Evolutionary conservation across 371 early-diverging fungal species (phyloP).

Genomic region (Mortierella sp.): DNA sequence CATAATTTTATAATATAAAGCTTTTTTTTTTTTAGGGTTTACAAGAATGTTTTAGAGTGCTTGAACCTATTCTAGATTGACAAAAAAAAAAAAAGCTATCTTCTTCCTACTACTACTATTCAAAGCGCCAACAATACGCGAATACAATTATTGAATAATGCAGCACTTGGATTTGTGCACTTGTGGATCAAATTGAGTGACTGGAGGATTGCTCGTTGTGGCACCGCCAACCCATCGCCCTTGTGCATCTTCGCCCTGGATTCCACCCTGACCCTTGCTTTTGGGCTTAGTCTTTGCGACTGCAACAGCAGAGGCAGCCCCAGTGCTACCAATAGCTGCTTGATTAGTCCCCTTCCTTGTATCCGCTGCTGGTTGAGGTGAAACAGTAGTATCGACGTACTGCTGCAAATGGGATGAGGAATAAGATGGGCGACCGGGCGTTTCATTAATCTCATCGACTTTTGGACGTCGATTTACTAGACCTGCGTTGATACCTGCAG

Average conservation of each 20-base stretch:
- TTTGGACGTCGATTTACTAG: neutral
- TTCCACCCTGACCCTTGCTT: constrained; percentile 10
- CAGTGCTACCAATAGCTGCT: neutral
- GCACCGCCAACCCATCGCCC: constrained; percentile 38
- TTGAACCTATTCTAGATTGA: too few relatives aligned
- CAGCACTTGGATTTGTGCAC: constrained; percentile 45
- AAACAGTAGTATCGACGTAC: constrained; percentile 21
- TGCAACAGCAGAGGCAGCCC: neutral
- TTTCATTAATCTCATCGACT: neutral
- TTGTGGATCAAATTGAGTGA: constrained; percentile 17
- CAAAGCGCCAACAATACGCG: neutral
- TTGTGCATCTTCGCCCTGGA: constrained; percentile 44
- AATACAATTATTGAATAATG: constrained; percentile 13
- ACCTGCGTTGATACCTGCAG: neutral
- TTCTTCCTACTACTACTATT: neutral
- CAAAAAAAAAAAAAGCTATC: neutral
- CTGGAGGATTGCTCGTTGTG: constrained; percentile 6
- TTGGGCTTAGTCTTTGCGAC: neutral
- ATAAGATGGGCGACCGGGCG: constrained; percentile 23
- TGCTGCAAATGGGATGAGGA: constrained; percentile 36
- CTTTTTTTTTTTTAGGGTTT: neutral
- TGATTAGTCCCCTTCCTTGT: neutral
- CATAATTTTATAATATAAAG: neutral
- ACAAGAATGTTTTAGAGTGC: neutral
- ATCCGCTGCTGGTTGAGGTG: neutral